A percentile compares a stretch with the other conserved stretches of the same genome.
These are phyloP conservation scores for Penicillium sp. DNA, from an alignment of 2,329 filamentous ascomycete genomes.

Conservation along the genomic window DNA sequence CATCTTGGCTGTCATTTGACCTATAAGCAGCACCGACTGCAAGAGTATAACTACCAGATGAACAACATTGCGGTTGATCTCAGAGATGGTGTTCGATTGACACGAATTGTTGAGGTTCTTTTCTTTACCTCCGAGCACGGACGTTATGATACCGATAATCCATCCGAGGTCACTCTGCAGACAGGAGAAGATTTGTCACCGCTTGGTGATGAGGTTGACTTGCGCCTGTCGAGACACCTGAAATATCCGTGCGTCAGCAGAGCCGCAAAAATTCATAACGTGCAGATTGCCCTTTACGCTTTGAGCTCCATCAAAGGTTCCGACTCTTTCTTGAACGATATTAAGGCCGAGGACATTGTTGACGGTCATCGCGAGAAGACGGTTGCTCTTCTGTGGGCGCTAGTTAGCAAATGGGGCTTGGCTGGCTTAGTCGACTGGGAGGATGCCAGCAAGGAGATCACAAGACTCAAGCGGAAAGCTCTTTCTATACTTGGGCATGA, in stretches of 20 bases:
- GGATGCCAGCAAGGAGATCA: slow-evolving; percentile 58
- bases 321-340: slow-evolving; percentile 44
- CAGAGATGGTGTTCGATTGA: slow-evolving; percentile 64
- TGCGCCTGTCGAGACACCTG: slow-evolving; percentile 60
- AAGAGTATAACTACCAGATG: slow-evolving; percentile 63
- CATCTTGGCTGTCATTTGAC: slow-evolving; percentile 62
- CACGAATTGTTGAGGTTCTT: slow-evolving; percentile 62
- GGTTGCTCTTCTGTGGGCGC: slow-evolving; percentile 62
- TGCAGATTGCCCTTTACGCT: slow-evolving; percentile 60
- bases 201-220: slow-evolving; percentile 40
- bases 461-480: slow-evolving; percentile 43
- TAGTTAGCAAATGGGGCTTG: slow-evolving; percentile 63
- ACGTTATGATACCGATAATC: slow-evolving; percentile 38
- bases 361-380: slow-evolving; percentile 69
- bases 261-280: slow-evolving; percentile 63
- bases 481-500: slow-evolving; percentile 19
- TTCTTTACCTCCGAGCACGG: slow-evolving; percentile 48
- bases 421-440: slow-evolving; percentile 59
- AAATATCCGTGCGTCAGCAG: slow-evolving; percentile 62
- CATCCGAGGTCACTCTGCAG: slow-evolving; percentile 51
- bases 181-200: slow-evolving; percentile 48
- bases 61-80: slow-evolving; percentile 66
- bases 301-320: slow-evolving; percentile 51
- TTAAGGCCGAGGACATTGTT: slow-evolving; percentile 63
- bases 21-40: slow-evolving; percentile 60